phyloP scores from a whole-genome alignment of 805 yeast species.

The Starmerella lactis-condensi region DNA sequence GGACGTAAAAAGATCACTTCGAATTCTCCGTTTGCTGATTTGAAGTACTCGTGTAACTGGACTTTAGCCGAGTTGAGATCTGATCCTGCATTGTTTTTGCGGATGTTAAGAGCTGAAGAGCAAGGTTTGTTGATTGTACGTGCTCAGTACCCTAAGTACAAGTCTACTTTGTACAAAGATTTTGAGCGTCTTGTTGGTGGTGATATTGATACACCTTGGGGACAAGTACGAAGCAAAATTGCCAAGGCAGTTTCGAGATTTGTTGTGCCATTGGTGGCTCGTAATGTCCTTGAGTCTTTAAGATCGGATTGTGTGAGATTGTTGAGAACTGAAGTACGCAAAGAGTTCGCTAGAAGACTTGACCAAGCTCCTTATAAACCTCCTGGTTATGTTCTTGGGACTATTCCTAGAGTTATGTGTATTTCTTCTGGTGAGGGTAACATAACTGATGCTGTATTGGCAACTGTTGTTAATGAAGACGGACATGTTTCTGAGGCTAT shows the following conservation, averaged over 20 bases:
- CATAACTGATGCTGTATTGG: conserved; percentile 69
- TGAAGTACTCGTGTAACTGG: conserved; percentile 77
- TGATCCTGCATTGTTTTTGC: conserved; percentile 63
- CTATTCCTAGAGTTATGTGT: conserved; percentile 68
- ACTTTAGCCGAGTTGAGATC: conserved; percentile 53
- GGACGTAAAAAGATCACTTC: conserved; percentile 61
- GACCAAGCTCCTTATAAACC: conserved; percentile 93
- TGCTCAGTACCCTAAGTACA: conserved; percentile 34
- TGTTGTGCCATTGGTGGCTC: conserved; percentile 45
- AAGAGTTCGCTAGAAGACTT: conserved; percentile 45
- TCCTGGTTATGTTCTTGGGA: conserved; percentile 54
- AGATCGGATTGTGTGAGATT: conserved; percentile 56
- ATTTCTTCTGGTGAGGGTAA: conserved; percentile 76
- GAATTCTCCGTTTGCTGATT: conserved; percentile 66
- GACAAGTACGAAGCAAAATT: conserved; percentile 47
- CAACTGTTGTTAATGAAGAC: conserved; percentile 55
- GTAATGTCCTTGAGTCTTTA: conserved; percentile 67
- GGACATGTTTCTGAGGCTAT: conserved; percentile 61
- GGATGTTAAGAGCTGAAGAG: conserved; percentile 83
- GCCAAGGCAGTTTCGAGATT: conserved; percentile 50
- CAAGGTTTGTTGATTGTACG: conserved; percentile 53
- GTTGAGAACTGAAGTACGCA: conserved; percentile 52
- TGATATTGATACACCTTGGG: conserved; percentile 64
- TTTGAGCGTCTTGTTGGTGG: conserved; percentile 19
- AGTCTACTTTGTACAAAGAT: conserved; percentile 24